These are phyloP conservation scores for Nemania bipapillata DNA, from an alignment of 2,329 filamentous ascomycete genomes.

Conservation along the genomic window DNA sequence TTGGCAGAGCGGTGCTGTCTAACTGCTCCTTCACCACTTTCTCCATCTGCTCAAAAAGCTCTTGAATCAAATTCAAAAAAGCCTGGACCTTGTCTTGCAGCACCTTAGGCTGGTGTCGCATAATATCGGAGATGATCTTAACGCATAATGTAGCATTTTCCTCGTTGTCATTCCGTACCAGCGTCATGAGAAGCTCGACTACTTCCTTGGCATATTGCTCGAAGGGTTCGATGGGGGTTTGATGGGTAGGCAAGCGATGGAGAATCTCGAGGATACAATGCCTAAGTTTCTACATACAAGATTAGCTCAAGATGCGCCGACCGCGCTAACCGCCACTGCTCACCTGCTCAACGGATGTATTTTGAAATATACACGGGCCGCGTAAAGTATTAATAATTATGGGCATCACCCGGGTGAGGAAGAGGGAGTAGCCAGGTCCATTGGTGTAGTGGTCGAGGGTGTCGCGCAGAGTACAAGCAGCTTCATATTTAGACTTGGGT, in stretches of 20 bases:
- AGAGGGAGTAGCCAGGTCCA: slow-evolving; percentile 78
- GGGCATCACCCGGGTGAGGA: slow-evolving; percentile 88
- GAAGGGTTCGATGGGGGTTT: slow-evolving; percentile 79
- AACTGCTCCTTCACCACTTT: slow-evolving; percentile 95
- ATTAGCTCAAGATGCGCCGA: slow-evolving; percentile 38
- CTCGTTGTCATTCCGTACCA: slow-evolving; percentile 93
- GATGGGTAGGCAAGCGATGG: slow-evolving; percentile 79
- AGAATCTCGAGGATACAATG: slow-evolving; percentile 95
- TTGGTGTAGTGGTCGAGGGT: slow-evolving; percentile 88
- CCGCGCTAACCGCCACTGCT: slow-evolving; percentile 43
- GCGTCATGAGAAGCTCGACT: slow-evolving; percentile 86
- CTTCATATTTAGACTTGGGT: slow-evolving; percentile 80
- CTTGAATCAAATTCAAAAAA: slow-evolving; percentile 90
- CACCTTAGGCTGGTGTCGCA: slow-evolving; percentile 88
- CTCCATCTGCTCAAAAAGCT: slow-evolving; percentile 95
- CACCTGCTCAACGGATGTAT: slow-evolving; percentile 88
- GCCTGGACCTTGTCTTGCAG: slow-evolving; percentile 82
- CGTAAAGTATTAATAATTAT: slow-evolving; percentile 87
- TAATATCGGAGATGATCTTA: slow-evolving; percentile 97
- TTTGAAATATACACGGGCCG: slow-evolving; percentile 89
- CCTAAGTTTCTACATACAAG: slow-evolving; percentile 75
- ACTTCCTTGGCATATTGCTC: slow-evolving; percentile 89
- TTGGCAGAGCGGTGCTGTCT: slow-evolving; percentile 74
- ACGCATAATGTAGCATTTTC: slow-evolving; percentile 98
- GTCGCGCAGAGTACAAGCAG: slow-evolving; percentile 88